These are phyloP conservation scores for Penicillium griseofulvum DNA, from an alignment of 2,329 filamentous ascomycete genomes.

Conservation along the genomic window DNA sequence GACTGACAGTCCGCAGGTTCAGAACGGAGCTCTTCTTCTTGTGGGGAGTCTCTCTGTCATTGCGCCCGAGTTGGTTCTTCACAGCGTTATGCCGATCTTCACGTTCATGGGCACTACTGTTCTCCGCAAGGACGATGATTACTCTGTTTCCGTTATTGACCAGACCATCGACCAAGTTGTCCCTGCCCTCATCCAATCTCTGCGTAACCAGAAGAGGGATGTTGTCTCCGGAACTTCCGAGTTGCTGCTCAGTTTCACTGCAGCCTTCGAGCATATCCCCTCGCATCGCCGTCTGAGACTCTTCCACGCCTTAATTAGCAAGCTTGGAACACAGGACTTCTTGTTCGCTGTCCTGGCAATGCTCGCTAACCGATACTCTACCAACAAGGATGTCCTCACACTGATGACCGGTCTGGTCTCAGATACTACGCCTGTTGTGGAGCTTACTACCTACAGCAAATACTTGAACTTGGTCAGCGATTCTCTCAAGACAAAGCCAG, in stretches of 20 bases:
- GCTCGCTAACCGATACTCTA: slow-evolving; percentile 83
- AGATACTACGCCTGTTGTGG: slow-evolving; percentile 69
- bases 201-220: slow-evolving; percentile 74
- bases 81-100: slow-evolving; percentile 99
- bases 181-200: slow-evolving; percentile 80
- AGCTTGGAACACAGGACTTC: slow-evolving; percentile 81
- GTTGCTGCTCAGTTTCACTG: slow-evolving; percentile 90
- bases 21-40: slow-evolving; percentile 84
- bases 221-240: slow-evolving; percentile 80
- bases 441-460: slow-evolving; percentile 71
- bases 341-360: slow-evolving; percentile 84
- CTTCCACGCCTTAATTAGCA: slow-evolving; percentile 80
- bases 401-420: slow-evolving; percentile 74
- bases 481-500: slow-evolving; percentile 70
- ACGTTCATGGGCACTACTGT: slow-evolving; percentile 95
- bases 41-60: slow-evolving; percentile 83
- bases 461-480: slow-evolving; percentile 74
- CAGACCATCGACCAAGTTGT: slow-evolving; percentile 92
- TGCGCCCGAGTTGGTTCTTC: slow-evolving; percentile 84
- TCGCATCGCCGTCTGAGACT: slow-evolving; percentile 77
- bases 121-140: slow-evolving; percentile 89
- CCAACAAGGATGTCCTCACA: slow-evolving; percentile 69
- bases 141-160: slow-evolving; percentile 92
- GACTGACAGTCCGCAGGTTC: slow-evolving; percentile 86
- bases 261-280: slow-evolving; percentile 94